Evolutionary conservation across 2,329 filamentous ascomycete species (phyloP), one percentile per base, ranked within the genome.

Genomic region (Colletotrichum caudatum): DNA sequence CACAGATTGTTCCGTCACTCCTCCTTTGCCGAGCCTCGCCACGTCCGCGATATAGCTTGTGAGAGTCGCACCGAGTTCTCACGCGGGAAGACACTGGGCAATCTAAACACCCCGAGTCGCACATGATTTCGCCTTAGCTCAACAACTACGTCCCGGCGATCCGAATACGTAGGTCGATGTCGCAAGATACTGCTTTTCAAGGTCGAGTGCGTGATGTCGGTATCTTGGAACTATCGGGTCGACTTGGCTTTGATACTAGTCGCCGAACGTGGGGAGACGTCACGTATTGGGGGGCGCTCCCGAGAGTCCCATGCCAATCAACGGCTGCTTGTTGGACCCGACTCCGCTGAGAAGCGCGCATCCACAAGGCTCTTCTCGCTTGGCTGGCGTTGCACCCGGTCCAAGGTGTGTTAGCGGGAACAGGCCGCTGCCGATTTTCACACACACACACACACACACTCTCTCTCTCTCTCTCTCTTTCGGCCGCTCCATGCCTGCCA

Each of bases 401-500:
- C 12, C 23, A 48, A 26, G 29, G 16, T 20, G 23, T 18, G 44
- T 12, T n/a, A 33, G 46, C n/a, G 26, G 26, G 46, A 39, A 16
- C 59, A 41, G 33, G 33, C 59, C 16, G 46, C 20, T 48, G 46
- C 23, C n/a, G 23, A n/a, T 26, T 14, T 20, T 44, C 20, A 54
- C 16, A 35, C 23, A 26, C 37, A 18, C 3, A 2, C 26, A 2
- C 26, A 2, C 26, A 2, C 26, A 2, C 26, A 2, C 26, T 3
- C 26, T 29, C 26, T 3, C 26, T 29, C 29, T 4, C 29, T 29
- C 44, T 46, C 44, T 46, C 39, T 46, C 39, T 48, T 48, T 57
- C 23, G 26, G 50, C 60, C 69, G 69, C 39, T 41, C 69, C 65
- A 66, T 60, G 58, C 18, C 33, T 46, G 44, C 20, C 20, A 11